phyloP scores from a whole-genome alignment of 78 protist species.

The Dictyostelium capitatum region DNA sequence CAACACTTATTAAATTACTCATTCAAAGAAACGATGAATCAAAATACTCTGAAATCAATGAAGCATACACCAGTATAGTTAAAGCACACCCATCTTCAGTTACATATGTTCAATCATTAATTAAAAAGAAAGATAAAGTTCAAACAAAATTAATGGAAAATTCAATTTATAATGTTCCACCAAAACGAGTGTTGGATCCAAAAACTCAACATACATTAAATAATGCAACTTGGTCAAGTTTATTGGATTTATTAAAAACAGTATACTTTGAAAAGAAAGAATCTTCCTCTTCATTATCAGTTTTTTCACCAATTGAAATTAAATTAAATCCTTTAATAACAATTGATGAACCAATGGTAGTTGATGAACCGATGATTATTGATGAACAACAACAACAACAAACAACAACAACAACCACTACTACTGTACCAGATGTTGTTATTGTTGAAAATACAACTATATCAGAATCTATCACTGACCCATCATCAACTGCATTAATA shows the following conservation, averaged over 20 bases:
- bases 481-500: background rate
- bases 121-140: slow-evolving; percentile 6
- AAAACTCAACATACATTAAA: background rate
- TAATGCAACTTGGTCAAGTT: background rate
- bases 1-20: background rate
- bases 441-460: background rate
- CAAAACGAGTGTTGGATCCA: background rate
- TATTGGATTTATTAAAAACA: slow-evolving; percentile 3
- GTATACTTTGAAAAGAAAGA: slow-evolving; percentile 8
- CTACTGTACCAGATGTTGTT: background rate
- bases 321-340: background rate
- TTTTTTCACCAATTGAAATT: slow-evolving; percentile 24
- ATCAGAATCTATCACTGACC: background rate
- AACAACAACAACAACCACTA: background rate
- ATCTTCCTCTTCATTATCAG: background rate
- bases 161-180: background rate
- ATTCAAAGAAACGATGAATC: slow-evolving; percentile 6
- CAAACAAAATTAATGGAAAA: background rate
- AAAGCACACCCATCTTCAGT: background rate
- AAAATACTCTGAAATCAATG: background rate
- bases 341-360: background rate
- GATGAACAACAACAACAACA: background rate
- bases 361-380: background rate
- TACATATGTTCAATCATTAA: slow-evolving; percentile 13
- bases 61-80: background rate